A percentile compares a stretch with the other conserved stretches of the same genome.
These are phyloP conservation scores for Lachancea waltii DNA, from an alignment of 805 yeast species.

Conservation along the genomic window DNA sequence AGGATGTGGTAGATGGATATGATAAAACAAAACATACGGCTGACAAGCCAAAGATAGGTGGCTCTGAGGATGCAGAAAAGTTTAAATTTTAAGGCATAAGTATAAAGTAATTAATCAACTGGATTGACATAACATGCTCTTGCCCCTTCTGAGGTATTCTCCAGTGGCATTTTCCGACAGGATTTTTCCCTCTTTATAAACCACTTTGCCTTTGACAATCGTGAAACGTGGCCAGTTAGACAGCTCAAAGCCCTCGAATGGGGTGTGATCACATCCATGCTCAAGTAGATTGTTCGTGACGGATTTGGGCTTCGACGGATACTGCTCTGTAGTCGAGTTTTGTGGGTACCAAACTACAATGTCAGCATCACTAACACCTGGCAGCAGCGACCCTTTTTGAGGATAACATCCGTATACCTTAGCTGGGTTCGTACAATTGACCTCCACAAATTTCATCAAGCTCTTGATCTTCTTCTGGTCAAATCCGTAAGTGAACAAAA, in stretches of 20 bases:
- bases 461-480: slow-evolving; percentile 36
- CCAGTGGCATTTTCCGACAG: slow-evolving; percentile 13
- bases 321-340: slow-evolving; percentile 23
- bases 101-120: slow-evolving; percentile 10
- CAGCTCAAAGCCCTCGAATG: slow-evolving; percentile 36
- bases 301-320: slow-evolving; percentile 14
- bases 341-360: slow-evolving; percentile 43
- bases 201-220: slow-evolving; percentile 34
- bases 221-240: slow-evolving; percentile 45
- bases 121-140: slow-evolving; percentile 11
- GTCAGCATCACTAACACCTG: slow-evolving; percentile 44
- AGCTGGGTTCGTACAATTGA: slow-evolving; percentile 42
- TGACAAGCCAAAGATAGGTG: too few species aligned
- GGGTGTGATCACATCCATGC: slow-evolving; percentile 37
- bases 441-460: slow-evolving; percentile 38
- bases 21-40: too few species aligned
- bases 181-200: slow-evolving; percentile 30
- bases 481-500: slow-evolving; percentile 40
- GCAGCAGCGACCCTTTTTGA: slow-evolving; percentile 38
- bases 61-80: slow-evolving; percentile 7
- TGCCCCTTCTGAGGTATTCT: slow-evolving; percentile 11
- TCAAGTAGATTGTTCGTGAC: slow-evolving; percentile 29
- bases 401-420: slow-evolving; percentile 39
- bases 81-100: slow-evolving; percentile 18
- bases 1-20: too few species aligned